phyloP scores from a whole-genome alignment of 257 asterid species.

The Solanum medicagineum region DNA sequence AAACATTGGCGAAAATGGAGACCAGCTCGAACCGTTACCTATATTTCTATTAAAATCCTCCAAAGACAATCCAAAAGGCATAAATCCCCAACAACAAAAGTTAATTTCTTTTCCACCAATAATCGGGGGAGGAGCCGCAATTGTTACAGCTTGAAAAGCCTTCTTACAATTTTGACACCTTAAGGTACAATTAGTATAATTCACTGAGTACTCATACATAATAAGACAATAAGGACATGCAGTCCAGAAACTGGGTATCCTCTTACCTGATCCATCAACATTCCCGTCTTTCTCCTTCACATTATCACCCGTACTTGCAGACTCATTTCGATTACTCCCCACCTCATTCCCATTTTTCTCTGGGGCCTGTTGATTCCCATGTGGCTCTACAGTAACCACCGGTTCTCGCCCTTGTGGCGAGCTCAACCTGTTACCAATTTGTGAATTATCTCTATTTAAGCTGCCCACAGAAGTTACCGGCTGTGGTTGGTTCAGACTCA shows the following conservation, averaged over 20 bases:
- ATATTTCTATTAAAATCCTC: slow-evolving; percentile 25
- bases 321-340: slow-evolving; percentile 12
- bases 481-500: slow-evolving; percentile 6
- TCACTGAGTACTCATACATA: slow-evolving; percentile 66
- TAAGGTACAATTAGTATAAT: slow-evolving; percentile 51
- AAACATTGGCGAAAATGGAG: slow-evolving; percentile 84
- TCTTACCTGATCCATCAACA: slow-evolving; percentile 11
- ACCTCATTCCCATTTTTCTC: slow-evolving; percentile 3
- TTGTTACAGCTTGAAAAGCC: slow-evolving; percentile 66
- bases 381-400: slow-evolving; percentile 1
- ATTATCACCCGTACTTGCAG: slow-evolving; percentile 10
- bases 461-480: slow-evolving; percentile 21
- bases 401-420: not conserved
- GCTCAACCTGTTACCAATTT: not conserved
- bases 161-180: slow-evolving; percentile 67
- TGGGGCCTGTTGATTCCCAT: not conserved
- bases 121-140: slow-evolving; percentile 62
- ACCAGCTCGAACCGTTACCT: slow-evolving; percentile 32
- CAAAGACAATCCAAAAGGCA: slow-evolving; percentile 49
- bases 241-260: slow-evolving; percentile 40
- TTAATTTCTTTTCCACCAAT: slow-evolving; percentile 48
- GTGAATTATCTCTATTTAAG: not conserved
- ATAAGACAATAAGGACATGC: slow-evolving; percentile 74
- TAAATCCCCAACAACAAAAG: slow-evolving; percentile 69
- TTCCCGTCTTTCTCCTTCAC: slow-evolving; percentile 16